Evolutionary conservation across 2,329 filamentous ascomycete species (phyloP).

Genomic region (Claviceps sorghi): DNA sequence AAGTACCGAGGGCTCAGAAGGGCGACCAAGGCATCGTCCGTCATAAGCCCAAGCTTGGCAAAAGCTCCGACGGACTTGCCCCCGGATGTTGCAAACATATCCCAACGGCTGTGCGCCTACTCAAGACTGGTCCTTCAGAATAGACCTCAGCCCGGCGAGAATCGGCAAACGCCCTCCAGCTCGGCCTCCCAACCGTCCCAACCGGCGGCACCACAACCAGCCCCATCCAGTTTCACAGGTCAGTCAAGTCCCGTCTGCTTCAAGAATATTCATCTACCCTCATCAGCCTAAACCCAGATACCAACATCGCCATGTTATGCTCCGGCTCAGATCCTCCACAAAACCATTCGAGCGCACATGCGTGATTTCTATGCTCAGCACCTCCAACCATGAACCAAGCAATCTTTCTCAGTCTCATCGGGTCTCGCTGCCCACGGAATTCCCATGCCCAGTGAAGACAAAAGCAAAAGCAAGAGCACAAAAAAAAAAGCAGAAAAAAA

Average conservation of each 20-base stretch:
- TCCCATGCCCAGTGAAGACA: neutral
- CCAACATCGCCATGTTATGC: neutral
- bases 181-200: too few species aligned
- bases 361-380: neutral
- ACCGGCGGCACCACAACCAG: too few species aligned
- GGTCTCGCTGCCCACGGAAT: neutral
- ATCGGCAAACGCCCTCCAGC: too few species aligned
- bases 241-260: neutral
- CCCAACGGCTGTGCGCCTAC: too few species aligned
- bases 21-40: too few species aligned
- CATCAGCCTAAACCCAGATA: neutral
- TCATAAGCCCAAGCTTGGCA: too few species aligned
- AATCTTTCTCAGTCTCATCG: neutral
- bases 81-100: too few species aligned
- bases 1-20: too few species aligned
- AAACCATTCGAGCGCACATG: neutral
- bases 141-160: too few species aligned
- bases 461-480: neutral
- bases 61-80: too few species aligned
- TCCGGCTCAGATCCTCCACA: neutral
- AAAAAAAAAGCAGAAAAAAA: too few species aligned
- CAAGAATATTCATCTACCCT: neutral
- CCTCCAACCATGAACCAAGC: neutral
- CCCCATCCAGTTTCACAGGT: neutral
- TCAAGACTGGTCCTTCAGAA: too few species aligned